Percentiles rank a stretch among this genome's conserved stretches.
These are phyloP conservation scores for Amoeboaphelidium occidentale DNA, from an alignment of 371 early-diverging fungal species.

Conservation along the genomic window DNA sequence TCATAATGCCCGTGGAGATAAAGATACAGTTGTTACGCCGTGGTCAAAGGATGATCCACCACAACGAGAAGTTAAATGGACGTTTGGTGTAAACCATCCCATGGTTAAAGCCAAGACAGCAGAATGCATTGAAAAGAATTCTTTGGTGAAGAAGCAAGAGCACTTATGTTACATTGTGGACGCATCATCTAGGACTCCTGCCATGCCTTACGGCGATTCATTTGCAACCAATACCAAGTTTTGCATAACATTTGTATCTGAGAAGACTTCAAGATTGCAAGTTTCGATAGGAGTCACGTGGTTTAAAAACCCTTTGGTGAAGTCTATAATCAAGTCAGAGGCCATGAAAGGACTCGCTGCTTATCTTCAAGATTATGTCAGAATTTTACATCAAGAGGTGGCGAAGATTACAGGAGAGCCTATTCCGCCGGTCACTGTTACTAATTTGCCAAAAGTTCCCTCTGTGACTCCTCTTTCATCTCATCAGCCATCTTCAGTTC, in stretches of 20 bases:
- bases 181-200: slow-evolving; percentile 29
- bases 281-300: slow-evolving; percentile 12
- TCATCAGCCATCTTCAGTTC: too few relatives aligned
- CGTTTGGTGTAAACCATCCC: background rate
- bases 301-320: slow-evolving; percentile 14
- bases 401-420: too few relatives aligned
- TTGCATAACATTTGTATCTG: slow-evolving; percentile 45
- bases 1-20: too few relatives aligned
- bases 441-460: too few relatives aligned
- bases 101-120: background rate
- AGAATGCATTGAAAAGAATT: background rate
- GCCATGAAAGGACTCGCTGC: background rate
- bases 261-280: slow-evolving; percentile 7
- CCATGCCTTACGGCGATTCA: slow-evolving; percentile 53
- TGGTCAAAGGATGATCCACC: too few relatives aligned
- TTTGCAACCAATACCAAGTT: slow-evolving; percentile 46
- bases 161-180: slow-evolving; percentile 11
- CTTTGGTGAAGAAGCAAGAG: background rate
- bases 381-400: background rate
- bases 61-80: background rate
- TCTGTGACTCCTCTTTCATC: too few relatives aligned
- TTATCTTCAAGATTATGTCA: background rate
- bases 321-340: slow-evolving; percentile 4
- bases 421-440: too few relatives aligned
- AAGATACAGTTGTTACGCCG: too few relatives aligned